Evolutionary conservation across 1,284 basidiomycete genomes (phyloP), one percentile per base, ranked within the genome.

Genomic region (Rhodotorula sp.): DNA sequence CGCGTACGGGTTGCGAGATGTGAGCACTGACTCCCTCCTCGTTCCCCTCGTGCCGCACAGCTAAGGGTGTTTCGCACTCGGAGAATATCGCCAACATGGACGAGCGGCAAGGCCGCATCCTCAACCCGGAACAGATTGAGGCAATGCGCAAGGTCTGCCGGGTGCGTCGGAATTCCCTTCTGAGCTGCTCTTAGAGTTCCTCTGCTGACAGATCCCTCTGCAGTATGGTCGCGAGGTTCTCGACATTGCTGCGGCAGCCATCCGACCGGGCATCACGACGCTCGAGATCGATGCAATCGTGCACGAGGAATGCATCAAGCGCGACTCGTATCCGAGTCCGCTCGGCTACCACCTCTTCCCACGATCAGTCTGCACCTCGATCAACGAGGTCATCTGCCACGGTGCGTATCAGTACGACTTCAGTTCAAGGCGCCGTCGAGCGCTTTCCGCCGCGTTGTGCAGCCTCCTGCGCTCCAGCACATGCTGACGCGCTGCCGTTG

Each of bases 361-460:
- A 42, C 97, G 98, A 85, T 97, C 93, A 57, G 88, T 97, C 60
- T 99, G 97, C 89, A 96, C 91, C 88, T 52, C 48, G 0, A 84
- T 99, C 54, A 99, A 99, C 82, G 97, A 99, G 82, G 90, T 89
- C 68, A 96, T 99, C 79, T 99, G 97, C 81, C 97, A 99, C 82
- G 81, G 82, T 76, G 13, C 25, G 71, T 42, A 3, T 34, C 34
- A 5, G 34, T 34, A 34, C 5, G 34, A 5, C 2, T 3, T 34
- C 34, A 34, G 34, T 2, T 34, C 34, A 5, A 34, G 34, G 34
- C 34, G 34, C 34, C 34, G 34, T 34, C 34, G 34, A 34, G 34
- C 34, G 34, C 34, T 34, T 34, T 34, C 5, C 34, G 34, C 34
- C 34, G 34, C 34, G 5, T 34, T 34, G 34, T 34, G 34, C 34